Percentiles rank a stretch among this genome's conserved stretches.
Conservation (phyloP, 169 alveolate genomes). For the Plasmodium vinckei region DNA sequence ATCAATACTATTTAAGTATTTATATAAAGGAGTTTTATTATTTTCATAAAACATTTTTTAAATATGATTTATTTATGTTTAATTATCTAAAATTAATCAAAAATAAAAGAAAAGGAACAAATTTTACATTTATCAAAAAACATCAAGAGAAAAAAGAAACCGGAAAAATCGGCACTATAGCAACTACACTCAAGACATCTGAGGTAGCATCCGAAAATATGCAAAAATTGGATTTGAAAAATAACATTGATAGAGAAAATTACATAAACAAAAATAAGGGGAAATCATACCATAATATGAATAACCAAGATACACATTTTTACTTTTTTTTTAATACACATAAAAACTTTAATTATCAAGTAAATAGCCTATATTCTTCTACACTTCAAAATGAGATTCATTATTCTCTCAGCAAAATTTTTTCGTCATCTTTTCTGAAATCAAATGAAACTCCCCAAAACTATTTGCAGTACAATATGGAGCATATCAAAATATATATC, state of each 20-base stretch:
- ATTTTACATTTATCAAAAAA: background rate
- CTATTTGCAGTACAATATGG: conserved; percentile 35
- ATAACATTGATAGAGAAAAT: background rate
- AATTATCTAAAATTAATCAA: conserved; percentile 33
- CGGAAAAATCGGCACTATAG: background rate
- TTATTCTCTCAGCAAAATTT: conserved; percentile 51
- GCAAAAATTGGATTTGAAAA: background rate
- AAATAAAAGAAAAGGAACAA: conserved; percentile 42
- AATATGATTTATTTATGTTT: conserved; percentile 47
- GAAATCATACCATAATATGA: background rate
- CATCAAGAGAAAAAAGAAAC: background rate
- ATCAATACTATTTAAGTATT: conserved; percentile 44
- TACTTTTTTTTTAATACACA: conserved; percentile 70
- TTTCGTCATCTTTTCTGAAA: conserved; percentile 37
- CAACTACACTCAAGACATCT: background rate
- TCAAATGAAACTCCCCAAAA: conserved; percentile 1
- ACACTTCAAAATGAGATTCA: conserved; percentile 66
- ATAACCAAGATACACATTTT: conserved; percentile 15
- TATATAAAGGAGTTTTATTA: conserved; percentile 66
- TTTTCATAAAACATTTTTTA: conserved; percentile 70
- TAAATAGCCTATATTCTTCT: conserved; percentile 56
- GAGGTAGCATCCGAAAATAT: background rate
- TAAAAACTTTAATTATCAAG: conserved; percentile 46
- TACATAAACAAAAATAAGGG: background rate
- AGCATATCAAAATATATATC: conserved; percentile 36